Conservation (phyloP, 1,284 basidiomycete genomes). For the Melampsora larici-populina region DNA sequence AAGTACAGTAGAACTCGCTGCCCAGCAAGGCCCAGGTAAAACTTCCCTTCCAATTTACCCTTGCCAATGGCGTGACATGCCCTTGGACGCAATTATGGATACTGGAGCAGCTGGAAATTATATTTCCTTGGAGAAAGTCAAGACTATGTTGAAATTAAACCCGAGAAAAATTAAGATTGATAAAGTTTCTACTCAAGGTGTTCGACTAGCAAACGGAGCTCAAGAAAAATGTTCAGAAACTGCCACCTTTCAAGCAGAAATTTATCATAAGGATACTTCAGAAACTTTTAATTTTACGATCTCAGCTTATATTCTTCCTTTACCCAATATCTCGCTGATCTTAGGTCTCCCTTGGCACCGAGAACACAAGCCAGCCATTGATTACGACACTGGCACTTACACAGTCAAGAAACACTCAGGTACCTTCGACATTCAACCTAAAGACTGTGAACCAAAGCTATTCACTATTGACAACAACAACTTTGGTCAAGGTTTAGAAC, state of each 20-base stretch:
- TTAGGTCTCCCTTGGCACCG: conserved; percentile 1
- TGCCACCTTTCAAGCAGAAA: neutral
- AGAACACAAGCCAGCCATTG: too few relatives aligned
- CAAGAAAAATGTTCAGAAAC: neutral
- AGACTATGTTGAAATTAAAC: neutral
- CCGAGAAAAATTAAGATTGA: neutral
- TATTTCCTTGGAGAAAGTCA: neutral
- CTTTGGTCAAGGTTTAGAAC: too few relatives aligned
- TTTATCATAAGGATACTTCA: neutral
- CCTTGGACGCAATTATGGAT: too few relatives aligned
- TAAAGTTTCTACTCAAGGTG: neutral
- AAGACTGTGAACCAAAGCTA: neutral
- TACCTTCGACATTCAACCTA: neutral
- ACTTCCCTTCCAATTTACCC: too few relatives aligned
- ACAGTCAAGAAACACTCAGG: neutral
- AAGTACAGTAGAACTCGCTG: too few relatives aligned
- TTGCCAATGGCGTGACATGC: too few relatives aligned
- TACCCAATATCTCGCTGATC: conserved; percentile 10
- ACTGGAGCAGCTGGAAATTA: neutral
- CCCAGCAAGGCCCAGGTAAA: too few relatives aligned
- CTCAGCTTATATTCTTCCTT: neutral
- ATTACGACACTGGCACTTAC: too few relatives aligned
- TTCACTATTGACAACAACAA: neutral
- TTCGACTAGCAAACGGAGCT: neutral
- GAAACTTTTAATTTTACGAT: neutral